Percentiles rank a stretch among this genome's conserved stretches.
phyloP scores from a whole-genome alignment of 2,329 filamentous ascomycete species.

The Aureobasidium sp. region DNA sequence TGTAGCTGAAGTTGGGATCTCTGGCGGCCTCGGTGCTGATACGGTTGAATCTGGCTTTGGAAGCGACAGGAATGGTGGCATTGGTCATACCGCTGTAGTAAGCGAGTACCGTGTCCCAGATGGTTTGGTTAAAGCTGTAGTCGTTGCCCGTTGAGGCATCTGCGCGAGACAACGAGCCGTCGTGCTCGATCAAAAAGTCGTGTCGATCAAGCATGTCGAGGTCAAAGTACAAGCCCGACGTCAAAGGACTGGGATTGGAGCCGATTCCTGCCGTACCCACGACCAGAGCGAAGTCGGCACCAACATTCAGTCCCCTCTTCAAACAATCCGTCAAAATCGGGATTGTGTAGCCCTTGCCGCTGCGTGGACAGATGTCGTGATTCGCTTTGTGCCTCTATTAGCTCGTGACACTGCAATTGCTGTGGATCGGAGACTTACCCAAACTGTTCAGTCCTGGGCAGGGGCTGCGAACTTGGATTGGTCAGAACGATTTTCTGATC shows the following conservation, averaged over 20 bases:
- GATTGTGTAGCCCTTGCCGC: slow-evolving; percentile 12
- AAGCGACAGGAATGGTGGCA: no score
- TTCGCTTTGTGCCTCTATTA: not conserved
- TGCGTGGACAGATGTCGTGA: slow-evolving; percentile 11
- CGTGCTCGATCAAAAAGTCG: not conserved
- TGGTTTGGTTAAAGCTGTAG: not conserved
- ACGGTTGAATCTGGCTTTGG: slow-evolving; percentile 14
- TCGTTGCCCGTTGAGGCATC: not conserved
- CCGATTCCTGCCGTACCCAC: slow-evolving; percentile 8
- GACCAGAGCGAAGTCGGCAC: not conserved
- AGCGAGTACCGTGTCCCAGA: not conserved
- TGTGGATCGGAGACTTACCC: no score
- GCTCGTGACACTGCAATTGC: no score
- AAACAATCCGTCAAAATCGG: slow-evolving; percentile 4
- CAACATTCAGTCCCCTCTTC: slow-evolving; percentile 7
- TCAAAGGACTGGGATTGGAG: slow-evolving; percentile 8
- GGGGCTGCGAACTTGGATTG: slow-evolving; percentile 18
- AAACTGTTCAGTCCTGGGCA: slow-evolving; percentile 8
- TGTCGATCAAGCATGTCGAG: not conserved
- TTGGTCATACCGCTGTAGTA: not conserved
- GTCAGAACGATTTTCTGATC: slow-evolving; percentile 12
- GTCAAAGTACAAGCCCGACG: not conserved
- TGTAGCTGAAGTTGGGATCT: not conserved
- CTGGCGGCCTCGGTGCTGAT: not conserved
- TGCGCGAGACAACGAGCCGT: not conserved